A percentile compares a stretch with the other conserved stretches of the same genome.
These are phyloP conservation scores for Tolypocladium sp. DNA, from an alignment of 2,329 filamentous ascomycete genomes.

Conservation along the genomic window DNA sequence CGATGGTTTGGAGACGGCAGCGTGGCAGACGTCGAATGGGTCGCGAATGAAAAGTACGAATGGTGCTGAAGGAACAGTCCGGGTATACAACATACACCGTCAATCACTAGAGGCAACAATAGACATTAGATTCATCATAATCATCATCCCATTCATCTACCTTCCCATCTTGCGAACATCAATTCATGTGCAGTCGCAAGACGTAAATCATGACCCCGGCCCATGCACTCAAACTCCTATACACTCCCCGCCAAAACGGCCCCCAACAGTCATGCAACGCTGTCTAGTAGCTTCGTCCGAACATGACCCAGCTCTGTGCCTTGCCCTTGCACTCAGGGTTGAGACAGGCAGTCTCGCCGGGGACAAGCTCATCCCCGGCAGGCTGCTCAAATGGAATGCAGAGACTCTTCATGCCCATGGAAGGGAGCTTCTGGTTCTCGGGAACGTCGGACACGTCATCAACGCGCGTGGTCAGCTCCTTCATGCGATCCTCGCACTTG, in stretches of 20 bases:
- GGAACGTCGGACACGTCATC: constrained; percentile 47
- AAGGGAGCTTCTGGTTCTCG: constrained; percentile 43
- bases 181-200: constrained; percentile 2
- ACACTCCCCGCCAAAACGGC: neutral
- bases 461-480: constrained; percentile 78
- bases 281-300: constrained; percentile 62
- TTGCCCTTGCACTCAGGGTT: constrained; percentile 73
- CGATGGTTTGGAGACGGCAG: constrained; percentile 57
- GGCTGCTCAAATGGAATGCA: constrained; percentile 80
- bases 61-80: constrained; percentile 50
- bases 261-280: neutral
- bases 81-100: neutral
- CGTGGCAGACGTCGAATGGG: constrained; percentile 54
- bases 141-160: constrained; percentile 1
- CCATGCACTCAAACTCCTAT: neutral
- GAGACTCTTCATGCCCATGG: constrained; percentile 60
- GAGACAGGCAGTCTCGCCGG: constrained; percentile 81
- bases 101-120: neutral
- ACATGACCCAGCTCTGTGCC: constrained; percentile 87
- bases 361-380: constrained; percentile 51
- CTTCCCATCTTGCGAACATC: neutral
- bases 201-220: constrained; percentile 3
- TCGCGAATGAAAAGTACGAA: constrained; percentile 67
- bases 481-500: constrained; percentile 89
- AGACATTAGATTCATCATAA: neutral